Evolutionary conservation across 202 grass and related monocot genomes (phyloP), one percentile per base, ranked within the genome.

Genomic region (Bolboschoenoplectus hybrid): DNA sequence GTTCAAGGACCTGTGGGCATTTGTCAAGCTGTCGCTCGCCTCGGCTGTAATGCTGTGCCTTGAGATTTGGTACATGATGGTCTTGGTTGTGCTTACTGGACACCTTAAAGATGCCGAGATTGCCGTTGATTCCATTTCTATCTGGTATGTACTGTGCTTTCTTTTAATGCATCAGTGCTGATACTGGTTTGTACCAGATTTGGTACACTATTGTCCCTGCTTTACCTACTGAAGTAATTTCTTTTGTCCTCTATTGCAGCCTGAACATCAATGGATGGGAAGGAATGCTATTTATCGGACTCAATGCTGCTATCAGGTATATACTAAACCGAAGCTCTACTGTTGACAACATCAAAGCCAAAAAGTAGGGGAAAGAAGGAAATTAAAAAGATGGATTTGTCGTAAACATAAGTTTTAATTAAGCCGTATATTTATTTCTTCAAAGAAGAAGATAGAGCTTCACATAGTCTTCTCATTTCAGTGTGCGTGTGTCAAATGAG

Each of bases 261-360:
- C 92, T 98, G 95, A 95, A 98, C 90, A 92, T 98, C 45, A 98
- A 95, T 70, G 95, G 93, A 3, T 98, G 93, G 95, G 95, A 95
- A 74, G 93, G 81, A 55, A 98, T 95, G 95, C 74, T 98, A 0
- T 98, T 98, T 91, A 98, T 95, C 13, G 95, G 95, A 16, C 87
- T 98, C 0, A 92, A 90, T 89, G 95, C 95, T 1, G 95, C 95
- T 0, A 93, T 95, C 87, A 92, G 92, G 92, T 91, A 84, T 51
- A 35, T 35, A 61, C 55, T 41, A 86, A 52, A 56, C 12, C 69
- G 40, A 43, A 2, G 34, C 47, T 87, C 44, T 11, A 81, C 14
- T 36, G 10, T 17, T 52, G n/a, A 81, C 1, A 51, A 36, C 46
- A 50, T 53, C 46, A 46, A 75, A 34, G 9, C 17, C 9, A 74